Conservation (phyloP, 306 rosid species). For the Cajanus cajan region DNA sequence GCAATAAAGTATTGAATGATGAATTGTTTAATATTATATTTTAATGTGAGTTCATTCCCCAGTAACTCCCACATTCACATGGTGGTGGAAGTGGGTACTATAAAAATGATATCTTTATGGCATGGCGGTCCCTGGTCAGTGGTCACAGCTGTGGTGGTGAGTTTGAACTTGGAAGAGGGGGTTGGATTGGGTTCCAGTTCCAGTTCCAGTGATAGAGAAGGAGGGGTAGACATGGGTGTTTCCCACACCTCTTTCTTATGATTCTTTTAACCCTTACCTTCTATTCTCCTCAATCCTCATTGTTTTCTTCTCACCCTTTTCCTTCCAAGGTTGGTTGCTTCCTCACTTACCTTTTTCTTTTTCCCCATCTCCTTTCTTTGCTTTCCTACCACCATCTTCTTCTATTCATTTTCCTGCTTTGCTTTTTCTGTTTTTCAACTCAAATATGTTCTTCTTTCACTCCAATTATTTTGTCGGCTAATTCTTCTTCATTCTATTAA, state of each 20-base stretch:
- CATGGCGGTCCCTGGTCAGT: slow-evolving; percentile 48
- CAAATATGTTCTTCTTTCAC: not conserved
- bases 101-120: slow-evolving; percentile 29
- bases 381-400: not conserved
- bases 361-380: not conserved
- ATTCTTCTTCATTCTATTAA: slow-evolving; percentile 17
- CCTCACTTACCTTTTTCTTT: not conserved
- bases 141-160: slow-evolving; percentile 27
- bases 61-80: slow-evolving; percentile 28
- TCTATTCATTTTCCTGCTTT: slow-evolving; percentile 5
- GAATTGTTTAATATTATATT: not conserved
- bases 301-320: slow-evolving; percentile 6
- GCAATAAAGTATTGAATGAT: not conserved
- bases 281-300: not conserved
- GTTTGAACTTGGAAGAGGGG: slow-evolving; percentile 14
- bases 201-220: not conserved
- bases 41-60: not conserved
- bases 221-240: slow-evolving; percentile 26
- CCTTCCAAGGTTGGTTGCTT: slow-evolving; percentile 42
- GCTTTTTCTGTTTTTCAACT: not conserved
- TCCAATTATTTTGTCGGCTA: not conserved
- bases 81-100: slow-evolving; percentile 25
- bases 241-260: not conserved
- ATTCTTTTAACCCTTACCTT: slow-evolving; percentile 36
- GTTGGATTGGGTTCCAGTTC: not conserved